Base-by-base conservation (phyloP, 2,329 filamentous ascomycete genomes). In the Cladorrhinum sp. region DNA sequence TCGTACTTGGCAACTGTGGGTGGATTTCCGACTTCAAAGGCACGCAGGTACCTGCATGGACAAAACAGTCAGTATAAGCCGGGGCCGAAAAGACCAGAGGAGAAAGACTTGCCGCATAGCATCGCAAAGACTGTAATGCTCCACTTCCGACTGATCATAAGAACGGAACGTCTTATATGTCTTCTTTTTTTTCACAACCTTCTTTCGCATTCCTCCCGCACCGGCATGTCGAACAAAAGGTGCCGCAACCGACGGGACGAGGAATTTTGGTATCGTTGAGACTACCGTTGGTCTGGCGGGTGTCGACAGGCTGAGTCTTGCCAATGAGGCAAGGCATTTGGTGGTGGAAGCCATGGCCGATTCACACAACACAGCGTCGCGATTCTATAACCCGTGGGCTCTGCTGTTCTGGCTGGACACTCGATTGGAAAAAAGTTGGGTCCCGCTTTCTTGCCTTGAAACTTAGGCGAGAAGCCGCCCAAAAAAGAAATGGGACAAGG, bases 1-100 rank as follows among this genome's bases (percentile, higher is more conserved):
- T 98, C 95, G 79, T 99, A 99, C 75, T 97, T 98, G 67, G 87
- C 81, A 10, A 81, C 80, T 2, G 83, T 81, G 2, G 91, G 89
- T 54, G 88, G 84, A 57, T 86, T 86, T 71, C 95, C 94, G 69
- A 97, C 93, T 83, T 99, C 95, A 71, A 89, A 87, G 53, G 95
- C 94, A 70, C 92, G 91, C 66, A 99, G 86, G 73, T 96, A 95
- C 73, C 92, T 96, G 67, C 26, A 61, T 26, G 48, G 56, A 59
- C n/a, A 58, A 51, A 5, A 58, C 20, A 55, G 33, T 50, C 3
- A 39, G 10, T 10, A 8, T 42, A 18, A 14, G n/a, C 12, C 2
- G 3, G 5, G 16, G 16, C n/a, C 21, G 20, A 33, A 55, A 1
- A 9, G 8, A 2, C 33, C 8, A 36, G 5, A 24, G 16, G n/a